Base-by-base conservation (phyloP, 2,329 filamentous ascomycete genomes). In the Xylariales sp. region DNA sequence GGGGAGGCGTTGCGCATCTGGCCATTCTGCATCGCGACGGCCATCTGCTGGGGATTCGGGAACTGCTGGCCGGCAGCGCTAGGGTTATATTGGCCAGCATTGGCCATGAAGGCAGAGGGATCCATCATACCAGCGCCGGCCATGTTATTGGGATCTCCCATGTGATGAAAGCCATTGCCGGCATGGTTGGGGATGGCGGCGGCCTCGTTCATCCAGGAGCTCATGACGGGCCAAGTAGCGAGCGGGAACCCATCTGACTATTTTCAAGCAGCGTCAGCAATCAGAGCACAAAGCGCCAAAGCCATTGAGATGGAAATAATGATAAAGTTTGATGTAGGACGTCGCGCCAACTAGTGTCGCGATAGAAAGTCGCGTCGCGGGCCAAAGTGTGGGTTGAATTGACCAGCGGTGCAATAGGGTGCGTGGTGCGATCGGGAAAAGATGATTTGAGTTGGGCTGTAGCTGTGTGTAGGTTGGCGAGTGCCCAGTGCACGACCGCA, bases 1-100 rank as follows among this genome's bases (percentile, higher is more conserved):
- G 92, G 92, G 62, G 93, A 94, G 69, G 89, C 90, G 81, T 93
- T 94, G 85, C 93, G 93, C 84, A 92, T 91, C 76, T 86, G 89
- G 82, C 93, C 91, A 83, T 95, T 96, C 79, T 93, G 92, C 87
- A 95, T 91, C 77, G 80, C 83, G 66, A 76, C 73, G 68, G 83
- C 81, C 81, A 88, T 85, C 78, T 87, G 86, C 71, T 87, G 86
- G 60, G 82, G 82, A 74, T 87, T 89, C 69, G 84, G 79, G 73
- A 87, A 89, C 76, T 88, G 86, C 69, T 77, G 77, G 58, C 80
- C 78, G 76, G 81, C 75, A 76, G 84, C 80, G 73, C 78, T 79
- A 53, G 85, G 84, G 79, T 88, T 90, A 81, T 89, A 90, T 78
- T 88, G 87, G 76, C 78, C 75, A 72, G 83, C 79, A 79, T 84